These are phyloP conservation scores for Streptanthus diversifolius DNA, from an alignment of 345 rosid species.

Conservation along the genomic window DNA sequence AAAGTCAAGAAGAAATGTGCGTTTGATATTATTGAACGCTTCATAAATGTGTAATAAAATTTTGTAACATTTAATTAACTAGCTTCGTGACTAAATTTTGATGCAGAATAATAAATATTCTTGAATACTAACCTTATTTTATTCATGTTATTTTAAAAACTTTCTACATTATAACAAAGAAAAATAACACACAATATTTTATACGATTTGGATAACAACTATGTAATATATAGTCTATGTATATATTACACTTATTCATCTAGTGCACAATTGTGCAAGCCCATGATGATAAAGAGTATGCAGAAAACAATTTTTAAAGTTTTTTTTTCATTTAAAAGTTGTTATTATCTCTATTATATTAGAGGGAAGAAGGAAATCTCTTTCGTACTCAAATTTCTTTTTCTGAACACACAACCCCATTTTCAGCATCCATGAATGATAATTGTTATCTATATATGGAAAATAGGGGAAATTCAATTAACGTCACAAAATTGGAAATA, in stretches of 20 bases:
- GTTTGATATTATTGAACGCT: not conserved
- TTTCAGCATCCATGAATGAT: slow-evolving; percentile 19
- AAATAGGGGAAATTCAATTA: slow-evolving; percentile 9
- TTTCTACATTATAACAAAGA: not conserved
- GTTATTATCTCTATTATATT: slow-evolving; percentile 29
- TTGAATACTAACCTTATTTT: not conserved
- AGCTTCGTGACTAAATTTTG: not conserved
- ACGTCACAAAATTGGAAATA: slow-evolving; percentile 12
- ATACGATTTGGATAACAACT: not conserved
- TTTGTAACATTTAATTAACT: not conserved
- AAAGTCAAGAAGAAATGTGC: not conserved
- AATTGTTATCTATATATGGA: slow-evolving; percentile 8
- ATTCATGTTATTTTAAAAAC: not conserved
- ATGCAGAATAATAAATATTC: not conserved
- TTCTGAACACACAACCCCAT: slow-evolving; percentile 19
- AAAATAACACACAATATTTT: not conserved
- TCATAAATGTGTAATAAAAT: not conserved
- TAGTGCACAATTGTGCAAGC: not conserved
- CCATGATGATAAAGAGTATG: slow-evolving; percentile 15
- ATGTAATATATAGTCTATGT: not conserved
- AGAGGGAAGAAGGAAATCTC: slow-evolving; percentile 8
- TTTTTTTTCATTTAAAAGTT: not conserved
- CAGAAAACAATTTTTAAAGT: not conserved
- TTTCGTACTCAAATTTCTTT: slow-evolving; percentile 15
- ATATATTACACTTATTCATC: not conserved